Conservation (phyloP, 257 asterid genomes). For the Nicotiana attenuata region DNA sequence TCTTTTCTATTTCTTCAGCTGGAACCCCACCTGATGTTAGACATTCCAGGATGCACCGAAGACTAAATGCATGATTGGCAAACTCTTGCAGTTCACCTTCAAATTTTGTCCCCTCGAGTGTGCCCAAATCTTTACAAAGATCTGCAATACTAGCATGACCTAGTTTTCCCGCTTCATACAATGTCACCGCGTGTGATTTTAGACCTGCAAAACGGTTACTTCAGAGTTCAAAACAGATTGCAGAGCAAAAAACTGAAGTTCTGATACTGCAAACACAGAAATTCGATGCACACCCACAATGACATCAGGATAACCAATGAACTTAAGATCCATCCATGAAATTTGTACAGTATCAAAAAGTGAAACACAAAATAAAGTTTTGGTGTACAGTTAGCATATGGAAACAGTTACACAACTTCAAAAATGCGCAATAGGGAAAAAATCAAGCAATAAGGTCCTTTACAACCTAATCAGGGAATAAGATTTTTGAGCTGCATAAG, state of each 20-base stretch:
- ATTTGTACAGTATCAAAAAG: background rate
- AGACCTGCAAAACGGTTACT: constrained; percentile 49
- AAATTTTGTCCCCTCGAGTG: constrained; percentile 90
- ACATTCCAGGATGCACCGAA: constrained; percentile 90
- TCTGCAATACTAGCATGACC: constrained; percentile 86
- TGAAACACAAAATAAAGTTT: background rate
- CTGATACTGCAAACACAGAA: background rate
- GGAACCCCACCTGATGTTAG: constrained; percentile 79
- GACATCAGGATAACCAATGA: background rate
- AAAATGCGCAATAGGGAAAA: background rate
- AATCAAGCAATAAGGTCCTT: background rate
- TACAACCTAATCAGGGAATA: background rate
- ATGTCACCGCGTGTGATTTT: constrained; percentile 95
- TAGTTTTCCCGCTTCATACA: constrained; percentile 97
- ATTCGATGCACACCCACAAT: background rate
- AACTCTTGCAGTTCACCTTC: constrained; percentile 99
- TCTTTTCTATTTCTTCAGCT: constrained; percentile 42
- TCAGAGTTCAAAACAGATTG: background rate
- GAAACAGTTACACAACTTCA: background rate
- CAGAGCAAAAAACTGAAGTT: background rate
- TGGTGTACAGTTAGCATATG: background rate
- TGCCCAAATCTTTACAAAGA: constrained; percentile 86
- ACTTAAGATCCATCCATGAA: background rate
- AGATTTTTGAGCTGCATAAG: background rate
- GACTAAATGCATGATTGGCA: constrained; percentile 98